Base-by-base conservation (phyloP, 2,329 filamentous ascomycete genomes). In the Claviceps sp. region DNA sequence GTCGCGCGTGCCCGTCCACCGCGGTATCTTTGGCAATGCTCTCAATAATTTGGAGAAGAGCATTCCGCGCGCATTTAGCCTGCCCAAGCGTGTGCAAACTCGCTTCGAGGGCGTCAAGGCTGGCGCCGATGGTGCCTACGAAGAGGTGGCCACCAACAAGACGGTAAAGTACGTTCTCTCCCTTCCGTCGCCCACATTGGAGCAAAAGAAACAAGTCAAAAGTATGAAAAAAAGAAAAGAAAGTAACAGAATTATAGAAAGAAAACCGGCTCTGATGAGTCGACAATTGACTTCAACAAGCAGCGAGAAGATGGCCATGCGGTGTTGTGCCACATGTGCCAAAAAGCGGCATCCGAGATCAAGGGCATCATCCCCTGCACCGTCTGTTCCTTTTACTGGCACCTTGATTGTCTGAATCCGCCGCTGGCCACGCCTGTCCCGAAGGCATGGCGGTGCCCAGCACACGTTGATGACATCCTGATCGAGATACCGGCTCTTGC, bases 361-460 rank as follows among this genome's bases (percentile, higher is more conserved):
- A 80, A 85, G 26, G 79, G 84, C 58, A 89, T 97, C 60, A 85
- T 96, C 58, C 82, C 85, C 45, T 98, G 91, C 71, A 89, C 89
- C 66, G 80, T 78, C 61, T 98, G 91, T 68, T 75, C 79, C 13
- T 76, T 88, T 37, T 78, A 83, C 62, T 98, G 90, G 86, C 93
- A 98, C 70, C 74, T 95, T 49, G 91, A 97, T 67, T 98, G 93
- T 68, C 72, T 95, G 16, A 83, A 94, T 62, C 87, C 88, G 29
- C 90, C 91, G 37, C 71, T 90, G 62, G 82, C 89, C 37, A 81
- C 88, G 40, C 90, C 90, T 11, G 77, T 82, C 49, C 74, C 84
- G 49, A 81, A 83, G 61, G 85, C 82, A 51, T 98, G 89, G 88
- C 85, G 82, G 67, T 98, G 93, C 63, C 91, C 91, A 48, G 82